Evolutionary conservation across 2,329 filamentous ascomycete species (phyloP).

Genomic region (Pleoardoris graminearum): DNA sequence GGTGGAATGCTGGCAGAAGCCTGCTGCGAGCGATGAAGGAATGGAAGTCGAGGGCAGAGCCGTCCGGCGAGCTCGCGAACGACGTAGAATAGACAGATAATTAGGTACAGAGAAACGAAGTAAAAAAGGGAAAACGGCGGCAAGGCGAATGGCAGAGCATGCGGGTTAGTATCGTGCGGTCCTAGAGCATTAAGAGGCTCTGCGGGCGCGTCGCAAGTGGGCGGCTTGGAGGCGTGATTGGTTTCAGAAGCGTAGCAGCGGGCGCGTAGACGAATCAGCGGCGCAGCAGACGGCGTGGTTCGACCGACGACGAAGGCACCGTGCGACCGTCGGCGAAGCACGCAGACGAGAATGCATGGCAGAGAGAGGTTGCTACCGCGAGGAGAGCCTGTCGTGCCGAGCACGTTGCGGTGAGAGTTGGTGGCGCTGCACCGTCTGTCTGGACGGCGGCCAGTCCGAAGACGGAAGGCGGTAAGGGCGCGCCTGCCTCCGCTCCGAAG

Average conservation of each 20-base stretch:
- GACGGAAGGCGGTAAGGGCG: slow-evolving; percentile 23
- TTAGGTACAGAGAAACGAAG: slow-evolving; percentile 38
- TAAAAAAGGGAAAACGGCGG: slow-evolving; percentile 27
- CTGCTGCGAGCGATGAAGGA: slow-evolving; percentile 23
- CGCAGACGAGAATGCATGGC: not conserved
- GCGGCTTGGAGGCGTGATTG: slow-evolving; percentile 31
- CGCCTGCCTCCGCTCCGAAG: not conserved
- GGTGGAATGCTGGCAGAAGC: not conserved
- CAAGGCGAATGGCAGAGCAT: slow-evolving; percentile 30
- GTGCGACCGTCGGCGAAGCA: slow-evolving; percentile 23
- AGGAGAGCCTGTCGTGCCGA: slow-evolving; percentile 1
- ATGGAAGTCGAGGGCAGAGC: slow-evolving; percentile 41
- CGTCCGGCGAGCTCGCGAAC: slow-evolving; percentile 45
- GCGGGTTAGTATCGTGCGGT: slow-evolving; percentile 26
- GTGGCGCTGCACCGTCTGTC: slow-evolving; percentile 20
- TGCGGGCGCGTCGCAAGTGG: slow-evolving; percentile 39
- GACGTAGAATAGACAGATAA: slow-evolving; percentile 28
- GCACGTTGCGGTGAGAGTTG: slow-evolving; percentile 21
- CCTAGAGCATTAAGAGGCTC: slow-evolving; percentile 41
- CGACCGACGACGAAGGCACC: slow-evolving; percentile 11
- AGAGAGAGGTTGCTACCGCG: slow-evolving; percentile 7
- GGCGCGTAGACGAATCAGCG: slow-evolving; percentile 35
- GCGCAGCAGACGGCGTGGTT: slow-evolving; percentile 10
- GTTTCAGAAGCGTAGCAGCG: slow-evolving; percentile 43
- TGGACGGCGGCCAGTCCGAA: slow-evolving; percentile 14